Percentiles rank a stretch among this genome's conserved stretches.
Evolutionary conservation across 1,284 basidiomycete species (phyloP).

Genomic region (Ganoderma boninense): DNA sequence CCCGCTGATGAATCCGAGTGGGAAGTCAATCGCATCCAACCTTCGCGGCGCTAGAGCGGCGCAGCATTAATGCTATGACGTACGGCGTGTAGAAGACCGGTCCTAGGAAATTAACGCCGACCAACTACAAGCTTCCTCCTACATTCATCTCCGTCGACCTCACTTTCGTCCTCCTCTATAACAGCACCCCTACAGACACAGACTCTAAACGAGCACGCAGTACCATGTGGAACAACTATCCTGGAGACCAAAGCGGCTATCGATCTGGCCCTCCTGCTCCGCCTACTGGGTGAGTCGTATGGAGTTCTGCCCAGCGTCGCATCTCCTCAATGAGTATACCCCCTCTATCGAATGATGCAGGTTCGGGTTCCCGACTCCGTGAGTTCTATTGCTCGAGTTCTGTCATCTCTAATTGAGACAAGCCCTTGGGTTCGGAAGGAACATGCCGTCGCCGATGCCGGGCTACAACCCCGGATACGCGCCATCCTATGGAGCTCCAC

Average conservation of each 20-base stretch:
- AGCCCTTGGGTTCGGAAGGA: conserved; percentile 8
- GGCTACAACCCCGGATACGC: conserved; percentile 36
- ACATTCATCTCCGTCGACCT: conserved; percentile 14
- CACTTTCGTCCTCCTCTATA: neutral
- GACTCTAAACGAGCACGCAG: too few relatives aligned
- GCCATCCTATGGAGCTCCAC: conserved; percentile 39
- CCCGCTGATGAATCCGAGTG: neutral
- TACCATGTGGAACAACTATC: conserved; percentile 31
- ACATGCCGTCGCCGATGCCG: conserved; percentile 21
- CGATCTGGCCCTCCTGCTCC: conserved; percentile 46
- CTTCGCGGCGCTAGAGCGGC: neutral
- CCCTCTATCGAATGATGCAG: neutral
- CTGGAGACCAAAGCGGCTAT: conserved; percentile 38
- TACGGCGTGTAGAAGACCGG: conserved; percentile 14
- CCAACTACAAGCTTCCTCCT: conserved; percentile 1
- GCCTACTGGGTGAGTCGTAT: conserved; percentile 20
- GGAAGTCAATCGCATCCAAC: neutral
- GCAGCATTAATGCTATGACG: conserved; percentile 11
- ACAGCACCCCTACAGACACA: neutral
- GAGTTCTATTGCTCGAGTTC: neutral
- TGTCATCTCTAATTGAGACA: neutral
- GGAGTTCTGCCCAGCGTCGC: neutral
- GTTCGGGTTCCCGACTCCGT: conserved; percentile 24
- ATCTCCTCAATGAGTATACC: neutral
- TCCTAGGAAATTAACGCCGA: conserved; percentile 8